Base-by-base conservation (phyloP, 129 eudicot genomes). In the Centrapalus pauciflorus region DNA sequence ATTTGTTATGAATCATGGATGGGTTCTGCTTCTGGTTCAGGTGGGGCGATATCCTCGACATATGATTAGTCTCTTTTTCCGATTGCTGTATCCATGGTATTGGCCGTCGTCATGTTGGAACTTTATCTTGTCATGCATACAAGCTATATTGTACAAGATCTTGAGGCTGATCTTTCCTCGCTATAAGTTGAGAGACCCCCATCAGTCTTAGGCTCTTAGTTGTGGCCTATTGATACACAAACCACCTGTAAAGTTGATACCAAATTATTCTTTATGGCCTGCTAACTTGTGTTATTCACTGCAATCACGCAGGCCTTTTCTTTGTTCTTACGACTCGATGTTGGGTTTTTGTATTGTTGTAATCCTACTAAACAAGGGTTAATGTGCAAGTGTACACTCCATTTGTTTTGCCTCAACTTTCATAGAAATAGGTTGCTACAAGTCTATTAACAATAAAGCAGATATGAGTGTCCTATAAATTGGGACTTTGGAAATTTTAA, bases 91-190 rank as follows among this genome's bases (percentile, higher is more conserved):
- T 89, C 99, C 99, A 8, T 93, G 99, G 99, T 93, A 93, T 56
- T 93, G 99, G 99, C 99, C 99, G 3, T 86, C 96, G 3, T 93
- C 99, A 8, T 93, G 96, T 80, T 93, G 99, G 96, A 80, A 93
- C 77, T 93, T 93, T 71, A 64, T 86, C 12, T 20, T 81, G 54
- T 80, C 96, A n/a, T 88, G 87, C 70, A 46, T 93, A 74, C 78
- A 85, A 20, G 83, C 84, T 3, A 67, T 89, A 41, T 43, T 93
- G 3, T 80, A 75, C 63, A 79, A 95, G 3, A 55, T 88, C n/a
- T 73, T 79, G 65, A 52, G 83, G 69, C 65, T 80, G 23, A 38
- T 92, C 3, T 72, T 83, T 45, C 87, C 96, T 35, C 55, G 76
- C 69, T 79, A 69, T n/a, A 83, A 72, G 37, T 67, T 84, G 51